Base-by-base conservation (phyloP, 129 eudicot genomes). In the Sambucus nigra region DNA sequence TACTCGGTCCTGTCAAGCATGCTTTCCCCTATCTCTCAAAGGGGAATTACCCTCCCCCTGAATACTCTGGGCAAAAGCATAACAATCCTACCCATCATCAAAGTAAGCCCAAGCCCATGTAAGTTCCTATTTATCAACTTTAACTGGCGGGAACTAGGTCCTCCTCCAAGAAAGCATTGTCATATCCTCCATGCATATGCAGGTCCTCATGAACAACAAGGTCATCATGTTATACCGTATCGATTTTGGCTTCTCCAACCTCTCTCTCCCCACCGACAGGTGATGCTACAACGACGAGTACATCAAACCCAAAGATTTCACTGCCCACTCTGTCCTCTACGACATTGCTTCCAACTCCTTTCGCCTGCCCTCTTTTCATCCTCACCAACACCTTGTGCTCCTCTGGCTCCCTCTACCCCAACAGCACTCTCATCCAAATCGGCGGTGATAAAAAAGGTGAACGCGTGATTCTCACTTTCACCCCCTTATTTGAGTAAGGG, bases 121-220 rank as follows among this genome's bases (percentile, higher is more conserved):
- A 39, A 39, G 45, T n/a, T n/a, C n/a, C n/a, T n/a, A n/a, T n/a
- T n/a, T n/a, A n/a, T n/a, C n/a, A n/a, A n/a, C n/a, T n/a, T n/a
- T n/a, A n/a, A n/a, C n/a, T n/a, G n/a, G n/a, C n/a, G n/a, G n/a
- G n/a, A n/a, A n/a, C n/a, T n/a, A n/a, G n/a, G n/a, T n/a, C n/a
- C 63, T 87, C 33, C 31, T 82, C 25, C 88, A 80, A 1, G 68
- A 57, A 17, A 77, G 67, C 59, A 61, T 83, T 1, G 96, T 94
- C 38, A 83, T 78, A 10, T 80, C 94, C 0, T 89, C 94, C 9
- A 88, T 83, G 94, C 96, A 88, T 56, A 80, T 88, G 96, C 96
- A 88, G 60, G 94, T 88, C 54, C 58, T 80, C 29, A 67, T 20
- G 48, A 88, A 88, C 66, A 66, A 88, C 76, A 83, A 67, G 57